Base-by-base conservation (phyloP, 2,329 filamentous ascomycete species). In the Colletotrichum abscissum region DNA sequence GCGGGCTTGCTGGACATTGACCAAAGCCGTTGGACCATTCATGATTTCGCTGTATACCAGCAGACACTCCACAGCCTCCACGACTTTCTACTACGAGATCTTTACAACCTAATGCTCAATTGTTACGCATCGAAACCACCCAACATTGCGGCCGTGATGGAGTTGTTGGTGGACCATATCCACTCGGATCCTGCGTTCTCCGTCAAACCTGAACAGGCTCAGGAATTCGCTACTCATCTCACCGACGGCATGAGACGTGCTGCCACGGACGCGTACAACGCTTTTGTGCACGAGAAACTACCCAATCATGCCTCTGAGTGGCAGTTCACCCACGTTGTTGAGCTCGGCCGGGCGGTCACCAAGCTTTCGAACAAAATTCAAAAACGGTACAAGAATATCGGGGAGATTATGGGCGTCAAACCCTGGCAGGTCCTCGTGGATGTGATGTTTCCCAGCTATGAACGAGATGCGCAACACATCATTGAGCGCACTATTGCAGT, bases 101-200 rank as follows among this genome's bases (percentile, higher is more conserved):
- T 99, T 22, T 98, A 94, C 81, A 92, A 95, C 76, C 87, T 93
- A n/a, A 89, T 98, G 81, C 92, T 96, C 85, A 92, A 93, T 76
- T 96, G 94, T 77, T 99, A 96, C 82, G 95, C 98, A 75, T 84
- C 89, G n/a, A 98, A 98, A 78, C 92, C 95, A 12, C 95, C 94
- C 5, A 91, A 92, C 52, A 91, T 97, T 26, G 94, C 92, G 5
- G 91, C 92, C 16, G 89, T 97, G 35, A 92, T 98, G 88, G 92
- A 92, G 77, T 82, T 98, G 42, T 85, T 99, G 49, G 92, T 95
- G 72, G 92, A 91, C 66, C 95, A 98, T 80, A 92, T 99, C 71
- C 92, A 94, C 77, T 87, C 88, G 64, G 95, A 99, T 80, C 88
- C 92, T 2, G 88, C 90, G 28, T 98, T 98, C 81, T 89, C 90